Percentiles rank a stretch among this genome's conserved stretches.
phyloP scores from a whole-genome alignment of 805 yeast genomes.

The Starmerella vaccinii region DNA sequence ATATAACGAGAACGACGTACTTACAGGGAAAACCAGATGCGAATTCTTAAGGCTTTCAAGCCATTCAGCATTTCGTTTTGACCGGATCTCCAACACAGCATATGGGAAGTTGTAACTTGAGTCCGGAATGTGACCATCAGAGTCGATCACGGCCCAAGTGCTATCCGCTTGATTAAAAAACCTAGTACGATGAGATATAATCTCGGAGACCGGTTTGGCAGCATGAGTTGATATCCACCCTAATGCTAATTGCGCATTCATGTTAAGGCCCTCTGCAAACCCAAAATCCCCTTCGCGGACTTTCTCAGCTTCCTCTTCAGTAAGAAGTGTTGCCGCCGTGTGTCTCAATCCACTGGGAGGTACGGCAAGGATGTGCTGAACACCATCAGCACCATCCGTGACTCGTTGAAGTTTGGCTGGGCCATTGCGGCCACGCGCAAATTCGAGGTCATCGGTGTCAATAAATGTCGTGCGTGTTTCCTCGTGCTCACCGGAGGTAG shows the following conservation, averaged over 20 bases:
- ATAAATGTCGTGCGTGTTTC: constrained; percentile 27
- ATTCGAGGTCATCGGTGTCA: constrained; percentile 33
- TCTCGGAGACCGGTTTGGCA: constrained; percentile 3
- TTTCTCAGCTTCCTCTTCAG: constrained; percentile 11
- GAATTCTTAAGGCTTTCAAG: constrained; percentile 37
- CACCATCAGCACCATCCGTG: constrained; percentile 7
- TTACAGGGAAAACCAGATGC: constrained; percentile 41
- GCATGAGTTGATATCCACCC: constrained; percentile 29
- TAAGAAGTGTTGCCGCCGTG: constrained; percentile 22
- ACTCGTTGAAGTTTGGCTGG: constrained; percentile 34
- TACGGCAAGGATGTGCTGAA: constrained; percentile 25
- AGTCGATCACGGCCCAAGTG: constrained; percentile 35
- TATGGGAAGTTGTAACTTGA: constrained; percentile 35
- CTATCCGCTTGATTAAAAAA: constrained; percentile 6
- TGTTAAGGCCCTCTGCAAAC: constrained; percentile 1
- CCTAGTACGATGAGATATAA: constrained; percentile 25
- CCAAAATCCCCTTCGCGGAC: background rate
- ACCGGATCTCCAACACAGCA: constrained; percentile 41
- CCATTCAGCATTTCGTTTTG: constrained; percentile 32
- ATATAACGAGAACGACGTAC: constrained; percentile 32
- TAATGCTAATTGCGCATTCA: constrained; percentile 28
- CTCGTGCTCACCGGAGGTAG: constrained; percentile 17
- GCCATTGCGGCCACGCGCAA: constrained; percentile 32
- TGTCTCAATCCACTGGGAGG: constrained; percentile 35
- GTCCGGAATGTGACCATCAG: constrained; percentile 16